These are phyloP conservation scores for Elsinoe necatrix DNA, from an alignment of 2,329 filamentous ascomycete species.

Conservation along the genomic window DNA sequence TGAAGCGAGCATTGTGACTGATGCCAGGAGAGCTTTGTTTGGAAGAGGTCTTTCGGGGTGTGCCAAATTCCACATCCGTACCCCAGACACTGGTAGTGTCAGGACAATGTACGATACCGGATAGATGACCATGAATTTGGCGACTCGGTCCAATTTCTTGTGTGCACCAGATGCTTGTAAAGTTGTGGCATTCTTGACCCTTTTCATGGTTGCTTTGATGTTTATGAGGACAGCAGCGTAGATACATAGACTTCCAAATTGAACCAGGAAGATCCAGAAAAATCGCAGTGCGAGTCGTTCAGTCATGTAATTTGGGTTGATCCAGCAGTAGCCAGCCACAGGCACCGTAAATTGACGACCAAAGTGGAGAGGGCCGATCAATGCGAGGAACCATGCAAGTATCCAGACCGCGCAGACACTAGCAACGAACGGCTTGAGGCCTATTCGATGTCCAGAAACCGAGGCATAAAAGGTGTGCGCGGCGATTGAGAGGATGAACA, in stretches of 20 bases:
- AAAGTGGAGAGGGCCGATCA: constrained; percentile 42
- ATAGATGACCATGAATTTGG: constrained; percentile 56
- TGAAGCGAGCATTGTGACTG: constrained; percentile 48
- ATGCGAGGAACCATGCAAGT: constrained; percentile 50
- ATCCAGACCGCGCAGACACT: constrained; percentile 46
- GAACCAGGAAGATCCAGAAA: constrained; percentile 52
- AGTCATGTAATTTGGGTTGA: constrained; percentile 45
- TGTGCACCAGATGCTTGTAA: neutral
- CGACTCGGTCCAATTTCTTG: constrained; percentile 28
- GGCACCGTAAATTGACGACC: constrained; percentile 47
- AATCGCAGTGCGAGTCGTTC: constrained; percentile 55
- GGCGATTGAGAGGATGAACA: constrained; percentile 58
- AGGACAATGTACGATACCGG: constrained; percentile 61
- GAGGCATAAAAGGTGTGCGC: constrained; percentile 58
- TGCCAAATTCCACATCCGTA: constrained; percentile 55
- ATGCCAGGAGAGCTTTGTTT: constrained; percentile 40
- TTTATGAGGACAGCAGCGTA: constrained; percentile 34
- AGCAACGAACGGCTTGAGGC: constrained; percentile 43
- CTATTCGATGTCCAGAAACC: constrained; percentile 46
- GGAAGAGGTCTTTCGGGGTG: constrained; percentile 31
- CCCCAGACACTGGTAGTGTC: constrained; percentile 56
- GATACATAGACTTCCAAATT: constrained; percentile 44
- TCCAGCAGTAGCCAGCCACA: constrained; percentile 61
- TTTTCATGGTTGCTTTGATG: constrained; percentile 19
- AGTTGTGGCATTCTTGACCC: neutral